phyloP scores from a whole-genome alignment of 2,329 filamentous ascomycete species.

The Graphilbum sp. region DNA sequence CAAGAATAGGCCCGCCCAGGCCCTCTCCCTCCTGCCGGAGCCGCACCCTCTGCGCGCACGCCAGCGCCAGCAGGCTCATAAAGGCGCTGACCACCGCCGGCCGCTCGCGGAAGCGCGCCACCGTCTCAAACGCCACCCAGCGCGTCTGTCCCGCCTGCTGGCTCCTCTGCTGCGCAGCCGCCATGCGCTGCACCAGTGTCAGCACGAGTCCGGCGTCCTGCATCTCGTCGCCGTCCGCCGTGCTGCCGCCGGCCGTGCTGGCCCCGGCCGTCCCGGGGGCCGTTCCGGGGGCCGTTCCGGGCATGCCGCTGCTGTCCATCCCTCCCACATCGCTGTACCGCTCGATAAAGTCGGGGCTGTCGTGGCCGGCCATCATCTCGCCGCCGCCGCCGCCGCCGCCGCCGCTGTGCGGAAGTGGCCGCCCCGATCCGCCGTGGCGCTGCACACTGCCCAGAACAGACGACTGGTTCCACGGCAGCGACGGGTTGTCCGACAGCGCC shows the following conservation, averaged over 20 bases:
- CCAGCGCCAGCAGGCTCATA: conserved; percentile 10
- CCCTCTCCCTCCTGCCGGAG: conserved; percentile 3
- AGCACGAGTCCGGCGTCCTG: conserved; percentile 1
- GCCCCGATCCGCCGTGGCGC: conserved; percentile 8
- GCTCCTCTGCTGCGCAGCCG: too few species aligned
- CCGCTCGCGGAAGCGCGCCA: conserved; percentile 2
- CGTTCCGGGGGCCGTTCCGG: conserved; percentile 3
- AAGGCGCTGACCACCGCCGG: conserved; percentile 9
- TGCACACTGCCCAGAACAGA: conserved; percentile 23
- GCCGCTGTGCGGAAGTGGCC: conserved; percentile 19
- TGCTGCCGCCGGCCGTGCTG: too few species aligned
- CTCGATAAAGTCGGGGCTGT: conserved; percentile 9
- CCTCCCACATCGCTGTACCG: conserved; percentile 7
- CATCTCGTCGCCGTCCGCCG: conserved; percentile 7
- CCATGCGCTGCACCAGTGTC: conserved; percentile 2
- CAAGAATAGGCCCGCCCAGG: conserved; percentile 7
- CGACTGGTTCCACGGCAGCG: conserved; percentile 32
- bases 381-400: too few species aligned
- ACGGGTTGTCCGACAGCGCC: conserved; percentile 46
- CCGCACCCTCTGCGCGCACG: conserved; percentile 4
- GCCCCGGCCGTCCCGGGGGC: too few species aligned
- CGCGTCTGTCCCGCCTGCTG: too few species aligned
- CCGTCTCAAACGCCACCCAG: conserved; percentile 8
- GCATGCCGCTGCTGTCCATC: neutral
- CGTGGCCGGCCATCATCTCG: too few species aligned